phyloP scores from a whole-genome alignment of 148 eudicot species.

The Spergularia marina region DNA sequence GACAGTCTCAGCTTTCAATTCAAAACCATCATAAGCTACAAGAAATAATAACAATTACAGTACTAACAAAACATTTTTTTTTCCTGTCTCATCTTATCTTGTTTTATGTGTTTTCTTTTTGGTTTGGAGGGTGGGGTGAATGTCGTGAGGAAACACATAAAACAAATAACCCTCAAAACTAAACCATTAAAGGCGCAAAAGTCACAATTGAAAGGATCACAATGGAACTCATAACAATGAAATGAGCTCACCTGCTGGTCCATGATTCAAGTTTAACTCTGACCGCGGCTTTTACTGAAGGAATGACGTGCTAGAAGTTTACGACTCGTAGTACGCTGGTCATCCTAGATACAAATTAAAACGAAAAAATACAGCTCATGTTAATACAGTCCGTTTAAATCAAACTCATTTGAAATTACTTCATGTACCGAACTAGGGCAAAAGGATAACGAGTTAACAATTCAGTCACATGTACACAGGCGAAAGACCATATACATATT shows the following conservation, averaged over 20 bases:
- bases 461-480: background rate
- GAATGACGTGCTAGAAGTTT: slow-evolving; percentile 81
- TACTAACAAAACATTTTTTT: too few relatives aligned
- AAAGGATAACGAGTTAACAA: background rate
- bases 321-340: slow-evolving; percentile 51
- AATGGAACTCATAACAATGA: background rate
- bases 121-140: too few relatives aligned
- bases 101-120: too few relatives aligned
- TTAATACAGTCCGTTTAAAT: slow-evolving; percentile 9
- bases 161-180: background rate
- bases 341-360: slow-evolving; percentile 50
- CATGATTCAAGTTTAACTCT: slow-evolving; percentile 35
- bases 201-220: background rate
- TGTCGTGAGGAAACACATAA: background rate
- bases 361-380: slow-evolving; percentile 23
- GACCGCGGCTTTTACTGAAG: slow-evolving; percentile 78
- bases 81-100: too few relatives aligned
- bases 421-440: background rate
- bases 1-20: too few relatives aligned
- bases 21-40: too few relatives aligned
- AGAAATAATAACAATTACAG: too few relatives aligned
- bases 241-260: slow-evolving; percentile 18
- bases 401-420: background rate
- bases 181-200: background rate
- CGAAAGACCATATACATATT: background rate